Evolutionary conservation across 2,329 filamentous ascomycete species (phyloP), one percentile per base, ranked within the genome.

Genomic region (Fusarium napiforme): DNA sequence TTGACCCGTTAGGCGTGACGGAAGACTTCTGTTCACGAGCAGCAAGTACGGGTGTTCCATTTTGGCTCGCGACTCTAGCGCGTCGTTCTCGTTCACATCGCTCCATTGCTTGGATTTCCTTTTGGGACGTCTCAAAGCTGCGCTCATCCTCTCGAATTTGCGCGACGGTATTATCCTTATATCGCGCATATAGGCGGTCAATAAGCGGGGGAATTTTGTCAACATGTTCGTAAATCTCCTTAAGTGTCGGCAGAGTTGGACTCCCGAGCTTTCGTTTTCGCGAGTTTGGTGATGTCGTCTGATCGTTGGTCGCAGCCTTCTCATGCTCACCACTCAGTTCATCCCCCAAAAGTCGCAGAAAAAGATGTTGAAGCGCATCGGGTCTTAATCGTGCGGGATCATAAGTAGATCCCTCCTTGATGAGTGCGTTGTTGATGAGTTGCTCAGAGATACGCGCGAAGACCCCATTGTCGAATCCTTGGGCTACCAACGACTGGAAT

Each of bases 361-460:
- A 98, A 59, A 96, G 87, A 78, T 92, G 89, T 82, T 93, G 91
- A 75, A 98, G 85, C 47, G 94, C 90, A 82, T 95, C 93, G 12
- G 95, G 90, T 53, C 87, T 92, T 80, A 98, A 84, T 71, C 95
- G 90, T 77, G 87, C 85, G 75, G 89, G 87, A 85, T 97, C 92
- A 84, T 93, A 97, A 39, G 87, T 87, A 49, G 86, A 86, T 82
- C 91, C 91, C 78, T 91, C 87, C 77, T 89, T 91, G 80, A 98
- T 87, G 71, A 94, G 86, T 23, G 89, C 85, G 81, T 97, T 95
- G 78, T 87, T 90, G 82, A 89, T 92, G 72, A 98, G 89, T 67
- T 92, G 84, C 73, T 93, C 88, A 66, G 94, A 95, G 72, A 96
- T 93, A 75, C 87, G 87, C 78, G 85, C 84, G 84, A 97, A 96